Base-by-base conservation (phyloP, 106 monocot genomes). In the Dendrobium catenatum region DNA sequence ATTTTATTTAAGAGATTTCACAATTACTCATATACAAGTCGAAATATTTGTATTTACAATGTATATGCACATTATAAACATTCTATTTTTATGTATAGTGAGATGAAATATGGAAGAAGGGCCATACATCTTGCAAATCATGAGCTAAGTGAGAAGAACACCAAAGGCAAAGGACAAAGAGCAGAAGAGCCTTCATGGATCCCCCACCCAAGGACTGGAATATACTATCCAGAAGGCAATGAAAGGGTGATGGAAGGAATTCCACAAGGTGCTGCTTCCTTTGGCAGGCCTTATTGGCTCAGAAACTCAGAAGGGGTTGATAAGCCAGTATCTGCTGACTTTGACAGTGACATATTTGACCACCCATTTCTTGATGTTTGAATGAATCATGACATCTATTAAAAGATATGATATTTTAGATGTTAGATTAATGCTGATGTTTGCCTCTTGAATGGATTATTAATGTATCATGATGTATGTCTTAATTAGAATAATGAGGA, bases 141-240 rank as follows among this genome's bases (percentile, higher is more conserved):
- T 58, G 58, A n/a, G 18, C 58, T 58, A 58, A 58, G n/a, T 58
- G 58, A 58, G 58, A 17, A 58, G n/a, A 58, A 19, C 18, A n/a
- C 17, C 0, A 58, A 58, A 17, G n/a, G n/a, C 17, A 58, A n/a
- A 18, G 58, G 58, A 18, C 58, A 58, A 5, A 58, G 17, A 5
- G 17, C 18, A 58, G 58, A 18, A 58, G 58, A 19, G 58, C 5
- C 20, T 18, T 18, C 83, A 19, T 90, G 93, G 90, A 47, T 90
- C 22, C 93, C 93, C 5, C 83, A 90, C 49, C 80, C 78, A 2
- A 82, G 90, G 82, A 93, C 86, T 1, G 93, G 90, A 33, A 93
- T 93, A 19, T 90, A 90, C 82, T 90, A 90, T 29, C 93, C 93
- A 4, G 84, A 84, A 55, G 90, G 93, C 4, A 79, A 85, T 46